Conservation (phyloP, 1,139 yeast genomes). For the Suhomyces chickasaworum region DNA sequence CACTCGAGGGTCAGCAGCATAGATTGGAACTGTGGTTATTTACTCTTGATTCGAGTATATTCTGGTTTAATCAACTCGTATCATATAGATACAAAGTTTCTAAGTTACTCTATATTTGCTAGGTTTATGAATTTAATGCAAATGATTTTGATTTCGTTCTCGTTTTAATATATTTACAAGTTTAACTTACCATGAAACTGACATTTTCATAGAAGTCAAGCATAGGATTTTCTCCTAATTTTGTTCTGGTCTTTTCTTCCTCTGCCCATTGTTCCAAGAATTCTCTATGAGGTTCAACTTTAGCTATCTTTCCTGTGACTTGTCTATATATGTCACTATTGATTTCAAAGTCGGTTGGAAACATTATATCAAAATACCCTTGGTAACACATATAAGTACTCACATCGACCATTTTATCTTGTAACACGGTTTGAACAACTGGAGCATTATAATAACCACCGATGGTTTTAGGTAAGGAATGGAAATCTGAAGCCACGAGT, state of each 20-base stretch:
- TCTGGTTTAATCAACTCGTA: background rate
- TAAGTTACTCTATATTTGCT: background rate
- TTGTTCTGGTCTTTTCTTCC: conserved; percentile 64
- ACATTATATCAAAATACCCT: conserved; percentile 85
- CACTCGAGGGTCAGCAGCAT: too few species aligned
- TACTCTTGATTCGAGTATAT: background rate
- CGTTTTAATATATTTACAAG: conserved; percentile 9
- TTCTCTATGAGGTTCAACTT: conserved; percentile 59
- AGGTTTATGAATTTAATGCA: conserved; percentile 4
- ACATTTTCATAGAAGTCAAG: conserved; percentile 77
- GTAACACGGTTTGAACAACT: conserved; percentile 78
- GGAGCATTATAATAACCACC: conserved; percentile 71
- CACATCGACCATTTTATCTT: conserved; percentile 67
- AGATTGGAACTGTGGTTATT: background rate
- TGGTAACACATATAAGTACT: conserved; percentile 79
- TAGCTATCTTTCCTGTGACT: conserved; percentile 63
- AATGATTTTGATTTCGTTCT: conserved; percentile 1
- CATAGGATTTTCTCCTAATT: conserved; percentile 87
- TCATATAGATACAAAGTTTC: background rate
- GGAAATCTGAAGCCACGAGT: conserved; percentile 72
- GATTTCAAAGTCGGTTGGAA: conserved; percentile 75
- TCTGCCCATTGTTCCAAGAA: conserved; percentile 77
- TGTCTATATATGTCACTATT: conserved; percentile 64
- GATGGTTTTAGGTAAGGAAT: conserved; percentile 60
- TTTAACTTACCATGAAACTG: conserved; percentile 59